phyloP scores from a whole-genome alignment of 208 protist species.

The Plasmodiophora brassicae region DNA sequence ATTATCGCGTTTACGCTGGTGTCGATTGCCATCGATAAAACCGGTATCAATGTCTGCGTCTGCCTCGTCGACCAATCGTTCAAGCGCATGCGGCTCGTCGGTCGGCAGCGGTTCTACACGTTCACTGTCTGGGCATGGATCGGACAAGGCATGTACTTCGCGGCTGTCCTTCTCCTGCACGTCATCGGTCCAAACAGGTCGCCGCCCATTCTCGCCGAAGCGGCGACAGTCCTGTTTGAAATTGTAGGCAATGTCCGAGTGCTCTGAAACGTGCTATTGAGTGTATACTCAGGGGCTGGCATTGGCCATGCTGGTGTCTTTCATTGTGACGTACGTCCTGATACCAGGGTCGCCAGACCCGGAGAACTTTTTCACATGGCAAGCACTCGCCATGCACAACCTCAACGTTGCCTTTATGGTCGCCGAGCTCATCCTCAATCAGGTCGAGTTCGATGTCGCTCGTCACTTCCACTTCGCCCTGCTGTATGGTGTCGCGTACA shows the following conservation, averaged over 20 bases:
- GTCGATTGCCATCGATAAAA: too few relatives aligned
- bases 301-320: slow-evolving; percentile 8
- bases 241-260: too few relatives aligned
- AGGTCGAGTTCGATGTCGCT: neutral
- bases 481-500: neutral
- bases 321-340: slow-evolving; percentile 22
- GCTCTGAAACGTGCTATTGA: too few relatives aligned
- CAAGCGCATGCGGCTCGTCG: neutral
- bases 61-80: too few relatives aligned
- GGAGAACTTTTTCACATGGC: neutral
- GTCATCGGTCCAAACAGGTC: neutral
- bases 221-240: neutral
- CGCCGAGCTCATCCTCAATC: neutral
- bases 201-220: neutral
- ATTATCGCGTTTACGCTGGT: too few relatives aligned
- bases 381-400: slow-evolving; percentile 10
- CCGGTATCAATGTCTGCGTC: too few relatives aligned
- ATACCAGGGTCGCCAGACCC: neutral
- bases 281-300: too few relatives aligned
- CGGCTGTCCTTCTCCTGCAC: neutral
- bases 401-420: slow-evolving; percentile 11
- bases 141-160: neutral
- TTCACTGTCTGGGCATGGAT: slow-evolving; percentile 29
- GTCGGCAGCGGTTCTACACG: neutral
- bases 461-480: slow-evolving; percentile 13